Base-by-base conservation (phyloP, 306 rosid species). In the Adenanthera pavonina region DNA sequence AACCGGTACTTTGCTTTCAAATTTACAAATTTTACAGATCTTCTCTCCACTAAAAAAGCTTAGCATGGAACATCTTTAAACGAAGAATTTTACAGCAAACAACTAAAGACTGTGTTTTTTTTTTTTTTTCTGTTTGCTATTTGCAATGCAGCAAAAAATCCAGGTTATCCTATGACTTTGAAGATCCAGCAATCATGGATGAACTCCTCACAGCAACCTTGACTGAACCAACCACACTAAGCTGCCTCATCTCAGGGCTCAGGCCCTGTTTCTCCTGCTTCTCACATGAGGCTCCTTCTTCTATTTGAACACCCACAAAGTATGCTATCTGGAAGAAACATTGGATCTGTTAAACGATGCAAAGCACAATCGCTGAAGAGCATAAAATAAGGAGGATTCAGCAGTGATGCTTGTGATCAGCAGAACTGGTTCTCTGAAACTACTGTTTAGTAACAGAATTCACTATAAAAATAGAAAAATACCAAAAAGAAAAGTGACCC, bases 261-360 rank as follows among this genome's bases (percentile, higher is more conserved):
- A 89, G 74, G 61, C 92, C 89, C 47, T 56, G 92, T 38, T 75
- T 84, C 13, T 82, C 91, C 60, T 86, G 85, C 12, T 13, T 47
- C 71, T 83, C 79, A 71, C 86, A 40, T 48, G 30, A 25, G 80
- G 72, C 51, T 80, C 74, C 90, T 48, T 87, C 98, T 81, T 95
- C 98, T 79, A 89, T 86, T 86, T 93, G 97, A 76, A 95, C 93
- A 38, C 91, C 97, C 82, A 91, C 97, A 64, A 89, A 89, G 84
- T 93, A 93, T 44, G 98, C 99, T 76, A 93, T 86, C 99, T 95
- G 92, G 13, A n/a, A 2, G 3, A 20, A 44, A 77, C 80, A 65
- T 12, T 11, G 17, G 35, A 68, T 59, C 3, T 49, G 46, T 41
- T 41, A 0, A 49, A 8, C 0, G 54, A 49, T 49, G 17, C 54